Base-by-base conservation (phyloP, 2,329 filamentous ascomycete species). In the Tetracladium maxilliforme region DNA sequence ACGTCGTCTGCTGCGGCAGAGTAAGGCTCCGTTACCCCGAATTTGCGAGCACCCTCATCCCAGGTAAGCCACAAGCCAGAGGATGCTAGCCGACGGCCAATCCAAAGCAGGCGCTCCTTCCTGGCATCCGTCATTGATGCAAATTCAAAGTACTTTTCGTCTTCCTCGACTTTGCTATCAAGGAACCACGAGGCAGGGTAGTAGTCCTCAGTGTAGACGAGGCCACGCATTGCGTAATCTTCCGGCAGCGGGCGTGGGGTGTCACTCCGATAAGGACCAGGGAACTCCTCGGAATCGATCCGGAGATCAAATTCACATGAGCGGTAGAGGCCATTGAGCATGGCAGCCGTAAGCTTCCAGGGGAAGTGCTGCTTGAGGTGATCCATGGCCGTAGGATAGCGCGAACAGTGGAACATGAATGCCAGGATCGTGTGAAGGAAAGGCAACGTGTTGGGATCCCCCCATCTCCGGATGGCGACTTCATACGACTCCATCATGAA, bases 341-440 rank as follows among this genome's bases (percentile, higher is more conserved):
- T 36, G 3, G 23, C 23, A 3, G 29, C 21, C 7, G 44, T 24
- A 2, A 22, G n/a, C 6, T 24, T 23, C 42, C 42, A 45, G 4
- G 42, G 40, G 17, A 43, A 42, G 10, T 34, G 26, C 5, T 22
- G 21, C 11, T 29, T 19, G 4, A 45, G 14, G 10, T 35, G 18
- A 11, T 19, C 16, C 28, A 39, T 38, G 4, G 38, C 40, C 6
- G 14, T 18, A 8, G 35, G 28, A 30, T 32, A 25, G 8, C 26
- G 30, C 14, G 34, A 25, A 23, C 43, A 32, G 19, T 38, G 21
- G 5, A 29, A 17, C 23, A 44, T 33, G 21, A 43, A 44, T 13
- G 40, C 36, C 6, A 45, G 35, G 10, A 26, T 38, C 7, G 41
- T 33, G 19, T 45, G 40, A 6, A 43, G 31, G 15, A 42, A 44